A percentile compares a stretch with the other conserved stretches of the same genome.
Evolutionary conservation across 2,329 filamentous ascomycete species (phyloP).

Genomic region (Neonectria magnoliae): DNA sequence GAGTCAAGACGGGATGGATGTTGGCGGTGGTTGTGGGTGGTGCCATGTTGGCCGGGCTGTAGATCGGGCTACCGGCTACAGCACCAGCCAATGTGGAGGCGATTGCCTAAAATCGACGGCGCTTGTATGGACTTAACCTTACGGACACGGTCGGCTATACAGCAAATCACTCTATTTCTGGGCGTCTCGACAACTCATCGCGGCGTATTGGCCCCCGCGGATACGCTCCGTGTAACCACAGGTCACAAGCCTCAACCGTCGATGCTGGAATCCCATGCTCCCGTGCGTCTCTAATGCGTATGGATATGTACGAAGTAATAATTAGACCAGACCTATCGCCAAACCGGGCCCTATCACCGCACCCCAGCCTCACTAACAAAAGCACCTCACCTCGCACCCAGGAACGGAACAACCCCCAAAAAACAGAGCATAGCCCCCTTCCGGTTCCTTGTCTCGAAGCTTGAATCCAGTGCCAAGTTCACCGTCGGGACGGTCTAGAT

Average conservation of each 20-base stretch:
- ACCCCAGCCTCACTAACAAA: not conserved
- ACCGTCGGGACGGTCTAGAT: not conserved
- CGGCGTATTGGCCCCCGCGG: not conserved
- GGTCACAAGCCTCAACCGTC: not conserved
- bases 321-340: too few species aligned
- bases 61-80: constrained; percentile 21
- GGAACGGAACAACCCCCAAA: not conserved
- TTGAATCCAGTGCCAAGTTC: not conserved
- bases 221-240: not conserved
- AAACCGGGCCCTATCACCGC: too few species aligned
- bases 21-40: not conserved
- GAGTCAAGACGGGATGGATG: constrained; percentile 6
- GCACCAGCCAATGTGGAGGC: constrained; percentile 32
- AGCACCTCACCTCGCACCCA: not conserved
- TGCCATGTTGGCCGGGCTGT: constrained; percentile 3
- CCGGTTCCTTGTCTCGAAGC: not conserved
- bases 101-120: constrained; percentile 36
- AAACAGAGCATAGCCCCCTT: not conserved
- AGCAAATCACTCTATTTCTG: not conserved
- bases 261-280: not conserved
- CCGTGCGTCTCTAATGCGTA: not conserved
- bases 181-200: not conserved
- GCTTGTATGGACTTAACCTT: not conserved
- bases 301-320: too few species aligned
- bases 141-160: too few species aligned